Evolutionary conservation across 164 flowering plant species (phyloP).

Genomic region (Saururus chinensis): DNA sequence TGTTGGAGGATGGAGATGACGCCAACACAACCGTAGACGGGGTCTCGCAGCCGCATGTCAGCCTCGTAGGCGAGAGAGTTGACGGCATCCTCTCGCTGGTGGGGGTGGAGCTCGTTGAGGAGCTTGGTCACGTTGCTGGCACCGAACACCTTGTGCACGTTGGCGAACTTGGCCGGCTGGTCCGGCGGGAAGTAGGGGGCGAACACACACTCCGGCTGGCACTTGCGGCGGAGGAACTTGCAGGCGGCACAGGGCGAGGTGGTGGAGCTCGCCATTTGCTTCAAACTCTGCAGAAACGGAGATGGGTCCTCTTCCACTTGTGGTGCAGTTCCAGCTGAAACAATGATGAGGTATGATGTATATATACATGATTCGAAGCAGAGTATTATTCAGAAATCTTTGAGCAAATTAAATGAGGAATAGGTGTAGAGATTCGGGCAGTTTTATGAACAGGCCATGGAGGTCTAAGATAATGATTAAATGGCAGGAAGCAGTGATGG

Average conservation of each 20-base stretch:
- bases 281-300: neutral
- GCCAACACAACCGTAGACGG: constrained; percentile 90
- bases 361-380: neutral
- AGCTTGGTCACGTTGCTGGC: constrained; percentile 86
- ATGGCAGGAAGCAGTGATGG: neutral
- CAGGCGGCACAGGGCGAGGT: constrained; percentile 87
- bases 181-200: constrained; percentile 96
- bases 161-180: constrained; percentile 79
- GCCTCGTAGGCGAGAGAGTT: constrained; percentile 87
- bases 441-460: neutral
- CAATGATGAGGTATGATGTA: neutral
- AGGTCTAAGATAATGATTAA: neutral
- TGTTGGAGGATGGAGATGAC: constrained; percentile 79
- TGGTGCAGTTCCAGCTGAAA: constrained; percentile 1
- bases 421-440: too few species aligned
- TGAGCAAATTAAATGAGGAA: neutral
- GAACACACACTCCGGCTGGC: constrained; percentile 85
- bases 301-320: neutral
- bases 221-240: constrained; percentile 74
- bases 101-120: constrained; percentile 72
- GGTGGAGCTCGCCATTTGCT: constrained; percentile 26
- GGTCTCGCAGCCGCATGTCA: constrained; percentile 81
- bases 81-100: constrained; percentile 85
- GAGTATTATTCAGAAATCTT: neutral
- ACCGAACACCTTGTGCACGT: constrained; percentile 85